Base-by-base conservation (phyloP, 768 basidiomycete species). In the Clitopilus hobsonii region DNA sequence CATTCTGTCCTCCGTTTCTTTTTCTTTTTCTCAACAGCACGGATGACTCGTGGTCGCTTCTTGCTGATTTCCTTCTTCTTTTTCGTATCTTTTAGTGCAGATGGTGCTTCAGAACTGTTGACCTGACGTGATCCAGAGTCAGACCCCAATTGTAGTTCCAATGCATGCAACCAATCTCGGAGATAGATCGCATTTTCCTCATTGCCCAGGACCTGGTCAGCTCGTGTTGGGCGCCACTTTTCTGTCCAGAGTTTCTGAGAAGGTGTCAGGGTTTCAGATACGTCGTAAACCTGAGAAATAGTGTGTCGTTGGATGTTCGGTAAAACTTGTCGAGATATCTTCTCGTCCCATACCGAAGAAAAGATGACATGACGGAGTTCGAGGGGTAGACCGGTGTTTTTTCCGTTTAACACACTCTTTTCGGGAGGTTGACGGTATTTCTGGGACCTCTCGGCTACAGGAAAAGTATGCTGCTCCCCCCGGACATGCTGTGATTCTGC, bases 191-290 rank as follows among this genome's bases (percentile, higher is more conserved):
- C 87, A 49, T 82, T 80, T 7, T 69, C 65, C 65, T 90, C 84
- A 63, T 94, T 94, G 6, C 91, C 91, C 0, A 96, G 74, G 3
- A 94, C 83, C 57, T 94, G 82, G 22, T 80, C 77, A 11, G 91
- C 91, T 38, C 77, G 72, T 52, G 76, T 78, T 23, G 94, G 94
- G 18, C 81, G 83, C 81, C 88, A 94, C 61, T 81, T 86, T 47
- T 86, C 82, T 18, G 78, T 70, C 91, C 93, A 95, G 11, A 80
- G 68, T 36, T 82, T 76, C 32, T 76, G 72, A 36, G 71, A 61
- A 22, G 67, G 61, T 7, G 26, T 23, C 25, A 58, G 52, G 27
- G 49, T n/a, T 20, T 26, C 36, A 0, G 55, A 6, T 6, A 26
- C 49, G 0, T 51, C 49, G 5, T 18, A 18, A 41, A 45, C 18